Base-by-base conservation (phyloP, 2,329 filamentous ascomycete species). In the Cladorrhinum sp. region DNA sequence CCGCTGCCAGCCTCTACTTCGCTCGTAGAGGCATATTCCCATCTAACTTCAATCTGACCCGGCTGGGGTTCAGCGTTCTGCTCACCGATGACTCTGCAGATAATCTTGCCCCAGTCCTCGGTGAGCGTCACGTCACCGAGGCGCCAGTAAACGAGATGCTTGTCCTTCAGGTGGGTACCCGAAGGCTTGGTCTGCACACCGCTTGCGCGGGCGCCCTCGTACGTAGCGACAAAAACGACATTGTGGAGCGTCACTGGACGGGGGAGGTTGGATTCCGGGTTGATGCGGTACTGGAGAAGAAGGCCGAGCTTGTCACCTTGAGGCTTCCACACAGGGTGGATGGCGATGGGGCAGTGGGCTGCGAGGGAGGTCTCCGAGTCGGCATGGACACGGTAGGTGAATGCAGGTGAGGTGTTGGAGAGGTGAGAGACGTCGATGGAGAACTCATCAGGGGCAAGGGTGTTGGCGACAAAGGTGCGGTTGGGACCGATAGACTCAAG, bases 401-500 rank as follows among this genome's bases (percentile, higher is more conserved):
- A 98, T 7, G 89, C 93, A 6, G 93, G 87, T 0, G 88, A 84
- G 68, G 88, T 86, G 67, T 86, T 81, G 63, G 81, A 77, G 65
- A 97, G 83, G 71, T 88, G 86, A 13, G 86, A 81, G 6, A 95
- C 77, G 63, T 93, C 85, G 29, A 99, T 78, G 0, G 79, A 84
- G 75, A 96, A 99, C 70, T 93, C 88, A 61, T 96, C 93, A 2
- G 89, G 83, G 1, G 80, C 52, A 29, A 61, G 71, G 1, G 83
- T 79, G 66, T 92, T 89, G 29, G 87, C 85, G 55, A 98, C 87
- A 75, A 98, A 96, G 60, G 92, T 90, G 49, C 92, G 91, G 73
- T 99, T 99, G 1, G 93, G 92, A 0, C 92, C 93, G 59, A 99
- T 93, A 69, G 91, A 92, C 69, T 98, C 95, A 5, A 99, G 82